Base-by-base conservation (phyloP, 768 basidiomycete species). In the Tylopilus felleus region DNA sequence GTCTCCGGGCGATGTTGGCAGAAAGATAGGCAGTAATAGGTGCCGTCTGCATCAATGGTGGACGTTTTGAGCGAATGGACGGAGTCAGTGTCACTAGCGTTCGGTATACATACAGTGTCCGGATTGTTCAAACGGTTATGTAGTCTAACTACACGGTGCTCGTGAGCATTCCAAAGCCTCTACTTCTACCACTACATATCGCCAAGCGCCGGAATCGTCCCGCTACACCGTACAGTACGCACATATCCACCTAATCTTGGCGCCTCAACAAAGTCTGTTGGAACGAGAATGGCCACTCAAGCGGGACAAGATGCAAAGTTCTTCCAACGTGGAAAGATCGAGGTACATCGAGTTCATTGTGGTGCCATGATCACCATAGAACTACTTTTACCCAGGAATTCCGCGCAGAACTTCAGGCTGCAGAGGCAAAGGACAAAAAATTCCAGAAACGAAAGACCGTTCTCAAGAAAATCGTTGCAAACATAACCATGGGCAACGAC, bases 401-500 rank as follows among this genome's bases (percentile, higher is more conserved):
- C 66, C 87, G 93, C 51, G 82, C 87, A 58, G 94, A 98, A 69
- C 81, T 97, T 41, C 89, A 91, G 70, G 89, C 90, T 44, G 89
- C 91, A 9, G 93, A 93, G 69, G 78, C 87, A 59, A 97, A 97
- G 74, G 97, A 99, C 80, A 99, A 98, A 80, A 96, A 94, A 65
- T 98, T 82, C 60, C 75, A 84, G 61, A 95, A 95, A 73, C 83
- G 94, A 64, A 98, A 94, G 81, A 94, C 84, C 0, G 88, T 92
- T 19, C 74, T 98, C 63, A 98, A 99, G 81, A 96, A 95, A 77
- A 88, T 98, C 56, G 93, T 98, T 13, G 97, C 97, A 39, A 98
- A 98, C 72, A 98, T 98, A 71, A 99, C 97, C 4, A 98, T 99
- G 95, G 97, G 97, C 41, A 97, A 94, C 67, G 95, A 98, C 73